A percentile compares a stretch with the other conserved stretches of the same genome.
phyloP scores from a whole-genome alignment of 2,329 filamentous ascomycete genomes.

The Dactylellina haptotyla region DNA sequence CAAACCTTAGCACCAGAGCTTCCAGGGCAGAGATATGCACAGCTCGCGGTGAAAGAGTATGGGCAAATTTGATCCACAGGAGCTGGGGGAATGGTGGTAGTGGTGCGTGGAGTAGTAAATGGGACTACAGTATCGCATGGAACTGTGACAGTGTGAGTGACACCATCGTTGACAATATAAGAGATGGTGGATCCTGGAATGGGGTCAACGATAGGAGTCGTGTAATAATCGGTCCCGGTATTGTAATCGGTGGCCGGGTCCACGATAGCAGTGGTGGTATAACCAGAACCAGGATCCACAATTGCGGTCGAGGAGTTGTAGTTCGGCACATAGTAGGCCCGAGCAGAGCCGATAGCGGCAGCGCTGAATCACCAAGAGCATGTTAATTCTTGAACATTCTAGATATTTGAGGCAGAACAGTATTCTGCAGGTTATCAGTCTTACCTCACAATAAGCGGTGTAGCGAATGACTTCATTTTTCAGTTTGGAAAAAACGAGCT shows the following conservation, averaged over 20 bases:
- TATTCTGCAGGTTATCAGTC: neutral
- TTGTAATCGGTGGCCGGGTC: no score
- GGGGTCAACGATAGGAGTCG: no score
- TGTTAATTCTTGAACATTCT: neutral
- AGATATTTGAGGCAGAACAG: neutral
- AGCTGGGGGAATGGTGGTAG: neutral
- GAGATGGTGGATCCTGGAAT: no score
- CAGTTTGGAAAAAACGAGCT: neutral
- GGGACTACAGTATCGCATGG: neutral
- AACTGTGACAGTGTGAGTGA: no score
- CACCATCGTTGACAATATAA: no score
- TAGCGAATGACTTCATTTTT: slow-evolving; percentile 36
- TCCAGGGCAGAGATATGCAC: slow-evolving; percentile 1
- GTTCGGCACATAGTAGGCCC: no score
- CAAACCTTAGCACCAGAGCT: slow-evolving; percentile 9
- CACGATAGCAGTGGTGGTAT: no score
- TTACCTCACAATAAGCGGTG: slow-evolving; percentile 16
- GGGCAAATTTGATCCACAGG: slow-evolving; percentile 2
- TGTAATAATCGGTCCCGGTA: no score
- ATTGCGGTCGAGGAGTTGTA: no score
- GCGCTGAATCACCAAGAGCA: neutral
- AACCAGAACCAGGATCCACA: no score
- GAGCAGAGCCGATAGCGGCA: no score
- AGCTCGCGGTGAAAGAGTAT: neutral
- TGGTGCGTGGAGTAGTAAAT: neutral